phyloP scores from a whole-genome alignment of 257 asterid species.

The Solanum bulbocastanum region DNA sequence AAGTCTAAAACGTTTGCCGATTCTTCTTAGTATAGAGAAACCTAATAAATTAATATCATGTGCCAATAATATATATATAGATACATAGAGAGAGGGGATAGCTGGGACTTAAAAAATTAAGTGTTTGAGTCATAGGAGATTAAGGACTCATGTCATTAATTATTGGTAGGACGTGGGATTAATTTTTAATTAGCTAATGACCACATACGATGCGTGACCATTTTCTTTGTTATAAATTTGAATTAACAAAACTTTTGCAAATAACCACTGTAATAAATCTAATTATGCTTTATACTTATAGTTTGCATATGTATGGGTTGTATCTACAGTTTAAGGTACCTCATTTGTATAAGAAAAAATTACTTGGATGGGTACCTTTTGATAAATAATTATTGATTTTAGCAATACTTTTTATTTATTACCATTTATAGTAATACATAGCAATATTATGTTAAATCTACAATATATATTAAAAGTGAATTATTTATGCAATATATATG shows the following conservation, averaged over 20 bases:
- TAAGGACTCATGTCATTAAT: neutral
- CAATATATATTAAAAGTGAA: too few species aligned
- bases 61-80: neutral
- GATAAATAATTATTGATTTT: too few species aligned
- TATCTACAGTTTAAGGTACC: too few species aligned
- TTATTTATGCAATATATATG: too few species aligned
- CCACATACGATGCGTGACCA: neutral
- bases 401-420: too few species aligned
- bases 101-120: neutral
- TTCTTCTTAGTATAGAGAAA: neutral
- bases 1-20: neutral
- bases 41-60: neutral
- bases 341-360: too few species aligned
- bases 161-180: neutral
- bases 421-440: too few species aligned
- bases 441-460: too few species aligned
- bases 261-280: fast-evolving
- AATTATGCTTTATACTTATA: fast-evolving
- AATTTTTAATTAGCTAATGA: neutral
- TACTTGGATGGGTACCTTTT: too few species aligned
- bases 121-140: neutral
- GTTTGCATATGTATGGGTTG: too few species aligned
- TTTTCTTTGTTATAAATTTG: neutral
- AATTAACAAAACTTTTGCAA: neutral
- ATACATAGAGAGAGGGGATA: neutral